A percentile compares a stretch with the other conserved stretches of the same genome.
phyloP scores from a whole-genome alignment of 257 asterid genomes.

The Nyctanthes arbortristis region DNA sequence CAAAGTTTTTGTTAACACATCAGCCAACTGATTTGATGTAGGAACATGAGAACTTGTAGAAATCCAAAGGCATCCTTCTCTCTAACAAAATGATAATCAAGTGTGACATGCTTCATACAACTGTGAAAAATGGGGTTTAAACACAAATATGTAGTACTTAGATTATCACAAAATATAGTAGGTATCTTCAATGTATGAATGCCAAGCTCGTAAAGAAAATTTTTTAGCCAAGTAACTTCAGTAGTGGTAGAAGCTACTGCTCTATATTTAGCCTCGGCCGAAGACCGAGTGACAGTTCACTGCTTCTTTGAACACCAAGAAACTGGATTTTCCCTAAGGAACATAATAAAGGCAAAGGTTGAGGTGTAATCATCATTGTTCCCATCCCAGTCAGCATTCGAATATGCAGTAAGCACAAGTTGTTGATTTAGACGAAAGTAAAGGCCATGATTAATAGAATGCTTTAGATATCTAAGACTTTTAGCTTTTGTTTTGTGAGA shows the following conservation, averaged over 20 bases:
- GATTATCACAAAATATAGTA: background rate
- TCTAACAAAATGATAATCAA: too few species aligned
- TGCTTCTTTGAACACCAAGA: background rate
- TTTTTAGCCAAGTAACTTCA: background rate
- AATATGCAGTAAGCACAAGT: background rate
- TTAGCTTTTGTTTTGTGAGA: too few species aligned
- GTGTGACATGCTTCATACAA: too few species aligned
- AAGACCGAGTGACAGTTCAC: background rate
- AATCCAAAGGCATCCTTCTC: too few species aligned
- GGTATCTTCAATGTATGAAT: background rate
- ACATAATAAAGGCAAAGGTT: background rate
- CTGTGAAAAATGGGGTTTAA: too few species aligned
- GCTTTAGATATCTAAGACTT: background rate
- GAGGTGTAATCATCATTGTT: background rate
- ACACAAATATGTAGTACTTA: too few species aligned
- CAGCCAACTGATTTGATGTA: too few species aligned
- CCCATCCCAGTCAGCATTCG: conserved; percentile 9
- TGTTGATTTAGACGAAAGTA: background rate
- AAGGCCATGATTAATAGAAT: background rate
- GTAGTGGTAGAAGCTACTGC: background rate
- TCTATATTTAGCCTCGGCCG: background rate
- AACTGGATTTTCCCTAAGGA: background rate
- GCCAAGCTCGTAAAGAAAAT: background rate
- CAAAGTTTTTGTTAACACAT: too few species aligned
- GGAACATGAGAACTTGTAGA: too few species aligned